Evolutionary conservation across 2,329 filamentous ascomycete genomes (phyloP).

Genomic region (Graphilbum sp.): DNA sequence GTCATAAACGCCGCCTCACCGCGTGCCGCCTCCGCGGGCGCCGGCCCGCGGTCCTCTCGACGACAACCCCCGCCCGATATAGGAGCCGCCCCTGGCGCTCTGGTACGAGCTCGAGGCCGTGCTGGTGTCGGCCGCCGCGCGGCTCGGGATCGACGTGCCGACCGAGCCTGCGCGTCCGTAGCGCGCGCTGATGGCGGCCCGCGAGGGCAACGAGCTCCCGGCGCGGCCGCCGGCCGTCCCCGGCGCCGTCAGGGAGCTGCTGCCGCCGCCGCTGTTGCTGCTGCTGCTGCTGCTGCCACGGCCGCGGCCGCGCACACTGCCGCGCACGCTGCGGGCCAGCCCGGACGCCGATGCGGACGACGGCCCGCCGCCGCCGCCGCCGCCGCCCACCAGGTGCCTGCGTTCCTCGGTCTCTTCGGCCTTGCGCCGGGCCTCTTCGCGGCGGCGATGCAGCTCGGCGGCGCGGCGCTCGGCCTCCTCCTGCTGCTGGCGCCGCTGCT

Average conservation of each 20-base stretch:
- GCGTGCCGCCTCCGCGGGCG: slow-evolving; percentile 1
- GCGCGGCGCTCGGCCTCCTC: slow-evolving; percentile 63
- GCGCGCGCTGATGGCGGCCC: neutral
- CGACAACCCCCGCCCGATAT: slow-evolving; percentile 26
- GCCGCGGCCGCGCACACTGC: neutral
- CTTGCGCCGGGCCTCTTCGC: slow-evolving; percentile 50
- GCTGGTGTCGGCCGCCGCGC: neutral
- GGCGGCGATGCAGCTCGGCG: slow-evolving; percentile 61
- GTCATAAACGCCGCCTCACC: slow-evolving; percentile 1
- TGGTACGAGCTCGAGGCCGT: neutral
- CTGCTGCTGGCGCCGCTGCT: slow-evolving; percentile 44
- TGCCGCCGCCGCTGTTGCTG: slow-evolving; percentile 7
- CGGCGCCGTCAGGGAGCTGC: neutral
- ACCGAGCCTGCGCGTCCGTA: neutral
- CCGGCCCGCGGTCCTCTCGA: slow-evolving; percentile 30
- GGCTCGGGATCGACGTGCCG: neutral
- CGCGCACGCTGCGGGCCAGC: slow-evolving; percentile 1
- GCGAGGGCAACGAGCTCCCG: neutral
- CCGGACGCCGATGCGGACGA: slow-evolving; percentile 1
- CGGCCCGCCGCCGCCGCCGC: slow-evolving; percentile 1
- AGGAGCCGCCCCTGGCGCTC: slow-evolving; percentile 15
- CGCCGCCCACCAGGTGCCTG: slow-evolving; percentile 24
- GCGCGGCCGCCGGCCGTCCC: neutral
- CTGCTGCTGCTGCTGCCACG: slow-evolving; percentile 5
- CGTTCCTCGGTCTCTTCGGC: slow-evolving; percentile 42